A percentile compares a stretch with the other conserved stretches of the same genome.
These are phyloP conservation scores for Conticribra weissflogii DNA, from an alignment of 108 stramenopile genomes.

Conservation along the genomic window DNA sequence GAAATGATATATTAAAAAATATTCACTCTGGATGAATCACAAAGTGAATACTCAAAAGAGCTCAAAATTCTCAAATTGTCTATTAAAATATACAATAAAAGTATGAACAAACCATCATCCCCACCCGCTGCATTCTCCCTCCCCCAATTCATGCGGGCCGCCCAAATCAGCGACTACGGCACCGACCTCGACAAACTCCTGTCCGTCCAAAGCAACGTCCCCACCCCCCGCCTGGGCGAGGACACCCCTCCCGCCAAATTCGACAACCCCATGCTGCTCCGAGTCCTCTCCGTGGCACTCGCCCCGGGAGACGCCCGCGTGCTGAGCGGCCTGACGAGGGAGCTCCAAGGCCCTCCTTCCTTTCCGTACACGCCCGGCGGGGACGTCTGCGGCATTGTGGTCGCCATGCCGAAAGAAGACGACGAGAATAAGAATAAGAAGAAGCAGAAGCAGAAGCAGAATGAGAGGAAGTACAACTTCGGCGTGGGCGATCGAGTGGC, in stretches of 20 bases:
- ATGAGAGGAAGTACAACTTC: conserved; percentile 22
- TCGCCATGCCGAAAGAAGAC: conserved; percentile 44
- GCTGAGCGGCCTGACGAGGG: conserved; percentile 57
- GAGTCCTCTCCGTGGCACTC: conserved; percentile 57
- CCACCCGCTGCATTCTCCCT: neutral
- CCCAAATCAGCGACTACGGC: conserved; percentile 61
- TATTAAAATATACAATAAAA: too few relatives aligned
- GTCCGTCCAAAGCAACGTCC: conserved; percentile 52
- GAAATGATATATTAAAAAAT: too few relatives aligned
- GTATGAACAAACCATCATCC: too few relatives aligned
- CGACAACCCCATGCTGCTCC: conserved; percentile 49
- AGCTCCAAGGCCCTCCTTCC: conserved; percentile 67
- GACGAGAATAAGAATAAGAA: conserved; percentile 21
- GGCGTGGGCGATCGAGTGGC: conserved; percentile 63
- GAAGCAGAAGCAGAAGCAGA: too few relatives aligned
- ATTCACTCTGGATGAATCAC: too few relatives aligned
- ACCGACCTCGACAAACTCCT: conserved; percentile 54
- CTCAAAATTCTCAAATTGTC: too few relatives aligned
- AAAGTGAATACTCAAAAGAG: too few relatives aligned
- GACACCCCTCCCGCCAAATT: conserved; percentile 27
- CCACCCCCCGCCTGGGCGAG: conserved; percentile 27
- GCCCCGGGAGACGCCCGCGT: conserved; percentile 70
- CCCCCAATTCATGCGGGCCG: conserved; percentile 52
- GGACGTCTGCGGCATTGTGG: conserved; percentile 65
- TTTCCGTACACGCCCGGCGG: conserved; percentile 75